Evolutionary conservation across 441 rosid species (phyloP).

Genomic region (Croton setiger): DNA sequence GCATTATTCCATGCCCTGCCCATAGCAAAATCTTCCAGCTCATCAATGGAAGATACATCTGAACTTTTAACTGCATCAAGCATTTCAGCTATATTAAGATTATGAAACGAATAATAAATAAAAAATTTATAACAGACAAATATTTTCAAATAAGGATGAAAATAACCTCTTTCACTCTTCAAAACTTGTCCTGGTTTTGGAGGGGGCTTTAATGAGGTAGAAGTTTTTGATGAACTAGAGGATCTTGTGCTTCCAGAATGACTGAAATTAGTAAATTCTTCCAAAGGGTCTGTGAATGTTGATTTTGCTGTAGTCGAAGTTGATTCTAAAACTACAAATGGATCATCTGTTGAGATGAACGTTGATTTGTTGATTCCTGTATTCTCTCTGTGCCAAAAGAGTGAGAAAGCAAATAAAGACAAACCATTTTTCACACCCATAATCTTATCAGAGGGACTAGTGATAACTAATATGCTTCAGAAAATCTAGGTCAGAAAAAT

Average conservation of each 20-base stretch:
- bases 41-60: slow-evolving; percentile 53
- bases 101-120: slow-evolving; percentile 16
- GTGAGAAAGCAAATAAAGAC: slow-evolving; percentile 5
- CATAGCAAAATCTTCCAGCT: slow-evolving; percentile 74
- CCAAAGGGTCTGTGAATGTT: slow-evolving; percentile 47
- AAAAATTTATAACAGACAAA: slow-evolving; percentile 2
- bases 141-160: slow-evolving; percentile 23
- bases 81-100: slow-evolving; percentile 10
- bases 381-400: slow-evolving; percentile 25
- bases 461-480: not conserved
- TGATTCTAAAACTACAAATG: slow-evolving; percentile 63
- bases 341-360: slow-evolving; percentile 44
- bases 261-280: slow-evolving; percentile 44
- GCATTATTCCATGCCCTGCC: slow-evolving; percentile 41
- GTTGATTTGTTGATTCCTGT: slow-evolving; percentile 30
- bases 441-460: not conserved
- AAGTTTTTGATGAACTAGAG: slow-evolving; percentile 30
- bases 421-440: not conserved
- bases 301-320: slow-evolving; percentile 35
- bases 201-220: slow-evolving; percentile 57
- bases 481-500: not conserved
- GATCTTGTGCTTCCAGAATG: slow-evolving; percentile 33
- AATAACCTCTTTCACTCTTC: slow-evolving; percentile 53
- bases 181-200: slow-evolving; percentile 59
- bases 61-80: slow-evolving; percentile 49